These are phyloP conservation scores for Boletus rex-veris DNA, from an alignment of 768 basidiomycete species.

Conservation along the genomic window DNA sequence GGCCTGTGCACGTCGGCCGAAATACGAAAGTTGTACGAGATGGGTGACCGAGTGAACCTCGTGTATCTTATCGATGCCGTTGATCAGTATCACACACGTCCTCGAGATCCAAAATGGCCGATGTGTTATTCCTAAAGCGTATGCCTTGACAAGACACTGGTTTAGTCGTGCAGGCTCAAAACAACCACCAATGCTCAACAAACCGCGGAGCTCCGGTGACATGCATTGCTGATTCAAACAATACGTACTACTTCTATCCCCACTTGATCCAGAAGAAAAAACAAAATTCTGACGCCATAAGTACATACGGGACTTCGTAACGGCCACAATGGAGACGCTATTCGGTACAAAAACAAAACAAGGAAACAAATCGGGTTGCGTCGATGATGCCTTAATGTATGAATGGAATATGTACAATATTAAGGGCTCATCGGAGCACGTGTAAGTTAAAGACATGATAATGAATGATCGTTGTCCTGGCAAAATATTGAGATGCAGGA, in stretches of 20 bases:
- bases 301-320: constrained; percentile 25
- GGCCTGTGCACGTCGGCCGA: not conserved
- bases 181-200: not conserved
- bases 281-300: constrained; percentile 12
- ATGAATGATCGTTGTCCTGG: constrained; percentile 38
- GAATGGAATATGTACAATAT: constrained; percentile 34
- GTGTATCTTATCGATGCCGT: constrained; percentile 20
- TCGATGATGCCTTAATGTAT: constrained; percentile 30
- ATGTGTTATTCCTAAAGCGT: constrained; percentile 13
- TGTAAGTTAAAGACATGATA: constrained; percentile 33
- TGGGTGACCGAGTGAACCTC: constrained; percentile 5
- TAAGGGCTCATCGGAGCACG: constrained; percentile 30
- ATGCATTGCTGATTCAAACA: constrained; percentile 1
- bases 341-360: constrained; percentile 24
- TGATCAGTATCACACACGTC: constrained; percentile 9
- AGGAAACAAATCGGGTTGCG: constrained; percentile 22
- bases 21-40: not conserved
- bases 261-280: constrained; percentile 10
- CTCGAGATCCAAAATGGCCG: constrained; percentile 10
- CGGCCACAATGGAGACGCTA: constrained; percentile 22
- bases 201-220: constrained; percentile 32
- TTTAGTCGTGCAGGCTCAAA: constrained; percentile 7
- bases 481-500: constrained; percentile 31
- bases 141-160: not conserved
- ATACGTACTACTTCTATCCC: constrained; percentile 23